Evolutionary conservation across 306 rosid genomes (phyloP), one percentile per base, ranked within the genome.

Genomic region (Malus orientalis): DNA sequence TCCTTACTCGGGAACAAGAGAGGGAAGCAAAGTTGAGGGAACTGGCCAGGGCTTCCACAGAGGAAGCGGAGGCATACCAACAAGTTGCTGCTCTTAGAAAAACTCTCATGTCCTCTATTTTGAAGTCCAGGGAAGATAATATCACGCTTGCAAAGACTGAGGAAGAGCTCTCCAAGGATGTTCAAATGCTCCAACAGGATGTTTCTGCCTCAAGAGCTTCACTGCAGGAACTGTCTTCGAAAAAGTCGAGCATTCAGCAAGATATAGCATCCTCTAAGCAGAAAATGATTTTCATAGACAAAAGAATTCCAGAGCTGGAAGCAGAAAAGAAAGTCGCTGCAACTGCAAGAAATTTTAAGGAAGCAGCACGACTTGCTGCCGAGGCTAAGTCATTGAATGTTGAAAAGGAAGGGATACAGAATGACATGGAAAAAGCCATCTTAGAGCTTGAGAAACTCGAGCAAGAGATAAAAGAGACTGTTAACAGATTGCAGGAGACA

Each of bases 241-340:
- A 89, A 87, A 92, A 92, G 85, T 87, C 93, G 53, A 84, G 78
- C 82, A 81, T 85, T 81, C 96, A 90, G 80, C 96, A 90, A 80
- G 92, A 87, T 74, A 80, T 88, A 59, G 74, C 87, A 72, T 85
- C 97, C 62, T 78, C 88, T 68, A 92, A 88, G 87, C 96, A 88
- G 77, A 87, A 88, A 85, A 84, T 87, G 64, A 57, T 87, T 81
- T 92, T 90, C 85, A 81, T 87, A 57, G 88, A 90, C 78, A 92
- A 92, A 84, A 84, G 97, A 84, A 81, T 88, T 79, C 97, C 96
- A 63, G 96, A 92, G 84, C 88, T 92, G 59, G 96, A 92, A 85
- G 96, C 91, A 58, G 93, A 87, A 83, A 92, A 90, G 85, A 92
- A 82, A 81, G 93, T 92, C 74, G 96, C 93, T 72, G 89, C 91